Evolutionary conservation across 345 rosid species (phyloP).

Genomic region (Salix caprea): DNA sequence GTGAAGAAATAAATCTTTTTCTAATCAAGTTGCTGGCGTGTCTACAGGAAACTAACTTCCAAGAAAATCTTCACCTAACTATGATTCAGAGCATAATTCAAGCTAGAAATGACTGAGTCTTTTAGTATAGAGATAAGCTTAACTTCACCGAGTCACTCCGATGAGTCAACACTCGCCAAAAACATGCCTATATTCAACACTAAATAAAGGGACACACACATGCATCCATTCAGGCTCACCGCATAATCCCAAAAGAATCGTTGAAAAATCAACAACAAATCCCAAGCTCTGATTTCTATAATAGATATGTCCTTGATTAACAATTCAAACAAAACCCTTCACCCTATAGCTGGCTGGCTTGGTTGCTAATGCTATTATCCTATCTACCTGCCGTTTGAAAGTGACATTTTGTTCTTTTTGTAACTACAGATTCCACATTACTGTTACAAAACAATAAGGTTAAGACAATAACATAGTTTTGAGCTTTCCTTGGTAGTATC

Average conservation of each 20-base stretch:
- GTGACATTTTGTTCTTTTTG: not conserved
- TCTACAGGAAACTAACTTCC: not conserved
- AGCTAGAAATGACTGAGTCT: not conserved
- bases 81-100: no score
- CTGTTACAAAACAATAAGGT: constrained; percentile 1
- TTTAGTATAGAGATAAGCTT: not conserved
- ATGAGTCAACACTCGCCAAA: not conserved
- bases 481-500: not conserved
- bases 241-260: not conserved
- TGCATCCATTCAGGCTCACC: not conserved
- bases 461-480: not conserved
- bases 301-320: no score
- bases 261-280: no score
- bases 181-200: not conserved
- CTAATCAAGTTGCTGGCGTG: no score
- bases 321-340: no score
- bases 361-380: not conserved
- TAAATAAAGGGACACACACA: not conserved
- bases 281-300: no score
- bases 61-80: not conserved
- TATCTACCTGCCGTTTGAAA: not conserved
- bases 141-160: no score
- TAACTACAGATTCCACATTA: not conserved
- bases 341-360: not conserved
- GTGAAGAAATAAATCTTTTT: no score